These are phyloP conservation scores for Hordeum vulgare DNA, from an alignment of 176 grass and related monocot genomes.

Conservation along the genomic window DNA sequence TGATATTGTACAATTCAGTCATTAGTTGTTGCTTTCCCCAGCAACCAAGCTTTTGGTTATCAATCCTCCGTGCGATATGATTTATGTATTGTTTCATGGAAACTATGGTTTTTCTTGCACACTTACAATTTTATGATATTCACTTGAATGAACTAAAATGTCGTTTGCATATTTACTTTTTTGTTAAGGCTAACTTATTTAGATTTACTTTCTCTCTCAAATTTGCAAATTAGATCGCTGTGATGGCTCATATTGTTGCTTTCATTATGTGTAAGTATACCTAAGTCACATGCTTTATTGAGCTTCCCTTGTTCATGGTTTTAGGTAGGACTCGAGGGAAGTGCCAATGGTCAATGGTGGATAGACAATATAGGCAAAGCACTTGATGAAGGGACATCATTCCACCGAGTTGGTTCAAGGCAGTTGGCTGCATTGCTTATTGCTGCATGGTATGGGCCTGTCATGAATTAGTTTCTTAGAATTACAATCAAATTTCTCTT, in stretches of 20 bases:
- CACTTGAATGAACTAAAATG: neutral
- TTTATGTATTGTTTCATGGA: neutral
- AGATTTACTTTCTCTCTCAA: neutral
- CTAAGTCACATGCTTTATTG: neutral
- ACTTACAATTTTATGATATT: neutral
- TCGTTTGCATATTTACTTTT: neutral
- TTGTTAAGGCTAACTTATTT: neutral
- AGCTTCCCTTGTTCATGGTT: conserved; percentile 20
- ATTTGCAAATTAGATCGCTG: neutral
- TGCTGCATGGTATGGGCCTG: conserved; percentile 70
- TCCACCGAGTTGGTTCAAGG: conserved; percentile 95
- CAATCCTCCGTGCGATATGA: neutral
- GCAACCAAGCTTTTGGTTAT: neutral
- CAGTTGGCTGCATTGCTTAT: conserved; percentile 91
- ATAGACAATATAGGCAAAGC: conserved; percentile 89
- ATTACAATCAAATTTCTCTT: conserved; percentile 11
- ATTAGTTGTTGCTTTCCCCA: neutral
- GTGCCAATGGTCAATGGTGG: conserved; percentile 97
- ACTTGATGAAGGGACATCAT: conserved; percentile 74
- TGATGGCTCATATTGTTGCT: neutral
- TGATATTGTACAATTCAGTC: neutral
- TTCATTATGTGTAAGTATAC: neutral
- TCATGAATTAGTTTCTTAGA: conserved; percentile 9
- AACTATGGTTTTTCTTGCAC: neutral
- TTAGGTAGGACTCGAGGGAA: conserved; percentile 98